These are phyloP conservation scores for Punica granatum DNA, from an alignment of 345 rosid genomes.

Conservation along the genomic window DNA sequence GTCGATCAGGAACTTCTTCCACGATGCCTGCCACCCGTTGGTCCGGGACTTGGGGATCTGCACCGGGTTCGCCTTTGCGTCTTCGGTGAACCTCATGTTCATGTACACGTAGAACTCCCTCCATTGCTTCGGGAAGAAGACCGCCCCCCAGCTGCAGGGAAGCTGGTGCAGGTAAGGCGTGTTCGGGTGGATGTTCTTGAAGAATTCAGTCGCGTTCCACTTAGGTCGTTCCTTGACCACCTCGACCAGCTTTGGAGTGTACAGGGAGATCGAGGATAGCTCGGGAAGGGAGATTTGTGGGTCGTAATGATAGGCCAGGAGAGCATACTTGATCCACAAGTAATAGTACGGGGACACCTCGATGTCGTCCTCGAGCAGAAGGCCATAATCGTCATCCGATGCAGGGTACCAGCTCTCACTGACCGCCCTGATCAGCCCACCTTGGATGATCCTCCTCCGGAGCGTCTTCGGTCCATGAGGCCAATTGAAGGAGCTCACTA, in stretches of 20 bases:
- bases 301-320: conserved; percentile 89
- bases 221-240: conserved; percentile 93
- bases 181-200: conserved; percentile 76
- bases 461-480: conserved; percentile 86
- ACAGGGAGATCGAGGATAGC: conserved; percentile 81
- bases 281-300: conserved; percentile 78
- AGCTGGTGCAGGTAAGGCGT: conserved; percentile 94
- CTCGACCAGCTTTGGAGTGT: conserved; percentile 85
- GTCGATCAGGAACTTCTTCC: conserved; percentile 96
- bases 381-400: conserved; percentile 79
- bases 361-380: conserved; percentile 87
- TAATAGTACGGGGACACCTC: conserved; percentile 96
- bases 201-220: conserved; percentile 86
- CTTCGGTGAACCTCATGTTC: conserved; percentile 94
- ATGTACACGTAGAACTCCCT: conserved; percentile 96
- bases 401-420: conserved; percentile 99
- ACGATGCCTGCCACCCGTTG: conserved; percentile 99
- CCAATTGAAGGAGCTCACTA: conserved; percentile 72
- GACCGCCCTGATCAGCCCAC: conserved; percentile 96
- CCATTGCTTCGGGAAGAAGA: conserved; percentile 99
- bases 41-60: conserved; percentile 95
- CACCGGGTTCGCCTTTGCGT: conserved; percentile 82
- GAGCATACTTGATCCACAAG: conserved; percentile 90
- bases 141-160: conserved; percentile 98
- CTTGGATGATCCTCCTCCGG: conserved; percentile 93